Base-by-base conservation (phyloP, 352 stramenopile species). In the Pythium grandisporangium region DNA sequence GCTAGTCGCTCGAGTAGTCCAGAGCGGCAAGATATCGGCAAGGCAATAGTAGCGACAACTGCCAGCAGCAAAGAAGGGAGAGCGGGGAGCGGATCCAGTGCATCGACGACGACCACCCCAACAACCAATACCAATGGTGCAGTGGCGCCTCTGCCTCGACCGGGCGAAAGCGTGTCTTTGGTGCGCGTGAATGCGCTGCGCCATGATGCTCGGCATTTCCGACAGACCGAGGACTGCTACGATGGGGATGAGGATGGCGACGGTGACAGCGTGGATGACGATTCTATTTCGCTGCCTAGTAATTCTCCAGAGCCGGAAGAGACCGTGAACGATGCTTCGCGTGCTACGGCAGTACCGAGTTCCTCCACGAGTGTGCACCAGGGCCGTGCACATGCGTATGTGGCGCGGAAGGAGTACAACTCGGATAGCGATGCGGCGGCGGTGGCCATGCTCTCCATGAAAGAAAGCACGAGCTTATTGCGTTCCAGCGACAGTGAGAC, bases 401-500 rank as follows among this genome's bases (percentile, higher is more conserved):
- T 21, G 37, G 58, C 63, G 24, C 64, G 37, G 55, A 61, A 38
- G 24, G 53, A 60, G 16, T 61, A 65, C 37, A 70, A 87, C 39
- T 88, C 75, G n/a, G 78, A 88, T 30, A 85, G 77, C 37, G 74
- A 88, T 32, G 68, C 71, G 6, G 78, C 75, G 19, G 75, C 68
- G 21, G 83, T 85, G 29, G 69, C 72, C 11, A 89, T 86, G 72
- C 66, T 86, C 17, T 84, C 70, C 5, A 89, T 86, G 72, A 89
- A 89, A 44, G 70, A 84, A 29, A 45, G 23, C 13, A 30, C 26
- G 19, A n/a, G 12, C 5, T 17, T 51, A 35, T 37, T 16, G n/a
- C 45, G 32, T 39, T 50, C 49, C 16, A 59, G 46, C 24, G 56
- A 60, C 36, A 58, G 53, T 30, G 51, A 69, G 41, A 29, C 24